Evolutionary conservation across 305 asterid species (phyloP).

Genomic region (Plantago coronopus): DNA sequence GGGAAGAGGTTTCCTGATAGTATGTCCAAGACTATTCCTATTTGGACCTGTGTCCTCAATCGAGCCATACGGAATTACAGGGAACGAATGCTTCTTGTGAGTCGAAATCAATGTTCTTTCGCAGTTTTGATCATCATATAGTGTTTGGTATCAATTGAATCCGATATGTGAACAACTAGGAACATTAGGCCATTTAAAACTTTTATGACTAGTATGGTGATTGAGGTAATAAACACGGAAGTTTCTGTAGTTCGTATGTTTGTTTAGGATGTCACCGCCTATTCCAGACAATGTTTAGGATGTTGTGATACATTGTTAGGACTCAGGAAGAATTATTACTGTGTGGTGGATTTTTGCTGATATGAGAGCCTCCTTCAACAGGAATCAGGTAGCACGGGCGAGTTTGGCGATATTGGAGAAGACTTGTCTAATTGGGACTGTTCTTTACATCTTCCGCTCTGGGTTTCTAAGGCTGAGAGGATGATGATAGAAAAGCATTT

Average conservation of each 20-base stretch:
- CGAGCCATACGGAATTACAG: constrained; percentile 61
- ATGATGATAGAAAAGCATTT: constrained; percentile 54
- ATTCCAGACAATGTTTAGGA: no score
- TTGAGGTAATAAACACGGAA: no score
- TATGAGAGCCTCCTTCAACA: constrained; percentile 11
- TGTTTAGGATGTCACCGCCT: no score
- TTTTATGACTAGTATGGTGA: no score
- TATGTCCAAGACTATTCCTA: constrained; percentile 94
- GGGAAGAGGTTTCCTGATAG: constrained; percentile 99
- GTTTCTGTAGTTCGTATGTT: no score
- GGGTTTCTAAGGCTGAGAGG: constrained; percentile 81
- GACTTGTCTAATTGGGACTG: constrained; percentile 64
- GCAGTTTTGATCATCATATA: neutral
- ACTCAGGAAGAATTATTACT: neutral
- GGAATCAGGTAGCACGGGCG: constrained; percentile 39
- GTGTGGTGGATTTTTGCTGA: neutral
- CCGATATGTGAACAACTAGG: no score
- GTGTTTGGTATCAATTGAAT: no score
- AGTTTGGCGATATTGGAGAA: constrained; percentile 21
- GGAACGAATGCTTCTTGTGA: constrained; percentile 32
- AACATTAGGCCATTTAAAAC: no score
- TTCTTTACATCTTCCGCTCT: constrained; percentile 88
- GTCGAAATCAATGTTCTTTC: constrained; percentile 12
- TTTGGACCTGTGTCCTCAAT: constrained; percentile 92
- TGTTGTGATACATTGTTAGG: neutral